These are phyloP conservation scores for Monosporascus ibericus DNA, from an alignment of 2,329 filamentous ascomycete genomes.

Conservation along the genomic window DNA sequence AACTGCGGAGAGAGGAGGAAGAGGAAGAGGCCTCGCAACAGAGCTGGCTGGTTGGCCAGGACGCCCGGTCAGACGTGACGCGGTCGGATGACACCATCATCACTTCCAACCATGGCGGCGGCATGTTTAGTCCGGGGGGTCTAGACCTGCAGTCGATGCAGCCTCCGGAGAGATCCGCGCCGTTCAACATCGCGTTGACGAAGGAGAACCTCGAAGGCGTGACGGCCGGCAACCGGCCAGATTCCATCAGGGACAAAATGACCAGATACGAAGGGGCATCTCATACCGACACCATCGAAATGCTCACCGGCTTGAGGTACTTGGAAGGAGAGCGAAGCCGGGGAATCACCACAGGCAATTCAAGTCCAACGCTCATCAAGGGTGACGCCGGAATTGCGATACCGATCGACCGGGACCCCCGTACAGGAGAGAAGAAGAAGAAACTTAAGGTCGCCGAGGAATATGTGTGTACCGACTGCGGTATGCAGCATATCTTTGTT, in stretches of 20 bases:
- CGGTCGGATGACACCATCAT: constrained; percentile 39
- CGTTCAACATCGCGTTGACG: constrained; percentile 64
- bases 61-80: constrained; percentile 48
- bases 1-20: constrained; percentile 78
- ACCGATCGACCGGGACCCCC: constrained; percentile 67
- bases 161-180: constrained; percentile 56
- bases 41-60: constrained; percentile 54
- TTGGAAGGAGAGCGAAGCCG: constrained; percentile 81
- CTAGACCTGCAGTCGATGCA: constrained; percentile 47
- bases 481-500: constrained; percentile 37
- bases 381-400: constrained; percentile 85
- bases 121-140: constrained; percentile 31
- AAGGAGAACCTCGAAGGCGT: constrained; percentile 74
- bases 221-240: constrained; percentile 56
- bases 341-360: constrained; percentile 81
- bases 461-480: constrained; percentile 94
- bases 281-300: constrained; percentile 84
- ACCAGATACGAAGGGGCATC: constrained; percentile 69
- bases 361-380: constrained; percentile 72
- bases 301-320: constrained; percentile 84
- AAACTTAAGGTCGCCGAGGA: constrained; percentile 80
- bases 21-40: constrained; percentile 67
- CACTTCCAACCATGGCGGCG: constrained; percentile 25
- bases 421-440: constrained; percentile 74
- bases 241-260: constrained; percentile 81